Conservation (phyloP, 805 yeast species). For the Candida easanensis region DNA sequence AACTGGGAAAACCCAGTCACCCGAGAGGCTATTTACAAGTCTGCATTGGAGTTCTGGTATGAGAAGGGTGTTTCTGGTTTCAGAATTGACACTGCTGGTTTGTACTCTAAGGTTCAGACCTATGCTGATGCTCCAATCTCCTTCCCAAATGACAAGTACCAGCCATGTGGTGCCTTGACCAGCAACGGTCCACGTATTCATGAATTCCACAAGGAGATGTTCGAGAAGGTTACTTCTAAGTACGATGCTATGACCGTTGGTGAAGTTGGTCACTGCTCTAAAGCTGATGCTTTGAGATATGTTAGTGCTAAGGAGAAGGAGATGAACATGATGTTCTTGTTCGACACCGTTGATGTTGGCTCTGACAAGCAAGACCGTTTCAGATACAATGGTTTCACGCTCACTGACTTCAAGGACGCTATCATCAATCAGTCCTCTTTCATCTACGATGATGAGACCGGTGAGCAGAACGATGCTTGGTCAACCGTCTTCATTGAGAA, state of each 20-base stretch:
- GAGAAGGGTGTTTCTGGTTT: constrained; percentile 57
- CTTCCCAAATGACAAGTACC: constrained; percentile 29
- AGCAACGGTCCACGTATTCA: constrained; percentile 55
- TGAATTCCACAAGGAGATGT: constrained; percentile 55
- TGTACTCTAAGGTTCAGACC: constrained; percentile 46
- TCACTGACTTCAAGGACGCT: constrained; percentile 42
- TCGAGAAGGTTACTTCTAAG: constrained; percentile 37
- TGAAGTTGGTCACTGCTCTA: constrained; percentile 45
- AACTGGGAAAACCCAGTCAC: constrained; percentile 52
- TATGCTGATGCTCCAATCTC: constrained; percentile 39
- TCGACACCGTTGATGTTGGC: constrained; percentile 36
- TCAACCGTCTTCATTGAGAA: constrained; percentile 53
- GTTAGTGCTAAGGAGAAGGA: constrained; percentile 37
- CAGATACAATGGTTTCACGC: constrained; percentile 32
- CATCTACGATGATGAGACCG: constrained; percentile 34
- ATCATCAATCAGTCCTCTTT: constrained; percentile 35
- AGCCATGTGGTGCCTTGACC: constrained; percentile 34
- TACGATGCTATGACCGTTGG: constrained; percentile 58
- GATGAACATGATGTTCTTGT: constrained; percentile 41
- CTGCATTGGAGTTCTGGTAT: no score
- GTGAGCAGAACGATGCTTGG: constrained; percentile 49
- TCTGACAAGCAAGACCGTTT: constrained; percentile 35
- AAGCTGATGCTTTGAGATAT: constrained; percentile 41
- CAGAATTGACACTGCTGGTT: constrained; percentile 54
- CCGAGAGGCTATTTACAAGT: constrained; percentile 37